Conservation (phyloP, 2,329 filamentous ascomycete genomes). For the Stagonosporopsis cucurbitacearum region DNA sequence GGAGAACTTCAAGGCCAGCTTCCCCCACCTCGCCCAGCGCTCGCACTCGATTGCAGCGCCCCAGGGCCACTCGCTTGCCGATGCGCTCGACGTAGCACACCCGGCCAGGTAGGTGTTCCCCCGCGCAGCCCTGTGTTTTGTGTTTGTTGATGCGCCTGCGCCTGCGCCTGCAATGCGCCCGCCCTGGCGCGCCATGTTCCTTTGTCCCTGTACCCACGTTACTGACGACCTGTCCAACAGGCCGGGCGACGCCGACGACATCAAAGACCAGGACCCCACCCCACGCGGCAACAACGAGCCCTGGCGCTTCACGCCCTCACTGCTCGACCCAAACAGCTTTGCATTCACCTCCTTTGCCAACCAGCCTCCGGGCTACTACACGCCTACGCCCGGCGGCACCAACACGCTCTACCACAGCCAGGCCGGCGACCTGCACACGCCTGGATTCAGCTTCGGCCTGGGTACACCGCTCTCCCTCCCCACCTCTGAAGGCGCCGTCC, state of each 20-base stretch:
- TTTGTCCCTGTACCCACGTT: slow-evolving; percentile 11
- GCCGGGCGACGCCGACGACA: slow-evolving; percentile 55
- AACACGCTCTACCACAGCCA: slow-evolving; percentile 83
- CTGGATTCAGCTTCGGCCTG: slow-evolving; percentile 74
- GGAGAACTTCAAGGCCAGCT: slow-evolving; percentile 81
- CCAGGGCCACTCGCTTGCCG: slow-evolving; percentile 55
- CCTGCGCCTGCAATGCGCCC: slow-evolving; percentile 10
- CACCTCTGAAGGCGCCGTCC: slow-evolving; percentile 70
- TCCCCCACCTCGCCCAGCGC: slow-evolving; percentile 68
- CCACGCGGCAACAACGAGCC: slow-evolving; percentile 79
- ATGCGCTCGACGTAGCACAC: slow-evolving; percentile 56
- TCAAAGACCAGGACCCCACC: slow-evolving; percentile 82
- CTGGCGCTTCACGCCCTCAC: slow-evolving; percentile 87
- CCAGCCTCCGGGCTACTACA: slow-evolving; percentile 84
- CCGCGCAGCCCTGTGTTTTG: slow-evolving; percentile 1
- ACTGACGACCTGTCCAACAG: slow-evolving; percentile 40
- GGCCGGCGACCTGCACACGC: slow-evolving; percentile 86
- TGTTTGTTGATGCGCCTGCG: slow-evolving; percentile 1
- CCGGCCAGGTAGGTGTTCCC: slow-evolving; percentile 52
- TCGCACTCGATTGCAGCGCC: slow-evolving; percentile 52
- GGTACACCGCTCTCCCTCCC: slow-evolving; percentile 83
- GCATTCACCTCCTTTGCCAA: slow-evolving; percentile 80
- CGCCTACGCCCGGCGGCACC: slow-evolving; percentile 81
- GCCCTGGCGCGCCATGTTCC: slow-evolving; percentile 3
- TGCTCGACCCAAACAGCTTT: slow-evolving; percentile 85